phyloP scores from a whole-genome alignment of 495 filamentous ascomycete genomes.

The Annulohypoxylon stygium region DNA sequence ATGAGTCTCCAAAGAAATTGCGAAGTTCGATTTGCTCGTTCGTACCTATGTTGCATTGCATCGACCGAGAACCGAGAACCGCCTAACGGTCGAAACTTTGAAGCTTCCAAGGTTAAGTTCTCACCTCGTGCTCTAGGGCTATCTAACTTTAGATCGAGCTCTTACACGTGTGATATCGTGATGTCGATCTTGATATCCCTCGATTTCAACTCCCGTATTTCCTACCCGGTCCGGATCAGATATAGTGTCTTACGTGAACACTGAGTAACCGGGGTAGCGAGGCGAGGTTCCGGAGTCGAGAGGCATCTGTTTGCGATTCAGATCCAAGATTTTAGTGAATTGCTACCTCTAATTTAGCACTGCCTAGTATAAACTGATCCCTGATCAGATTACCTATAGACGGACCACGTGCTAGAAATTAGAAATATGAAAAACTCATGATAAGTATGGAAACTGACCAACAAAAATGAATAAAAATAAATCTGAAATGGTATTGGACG shows the following conservation, averaged over 20 bases:
- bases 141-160: not conserved
- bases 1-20: not conserved
- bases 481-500: not conserved
- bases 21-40: conserved; percentile 2
- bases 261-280: not conserved
- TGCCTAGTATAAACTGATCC: not conserved
- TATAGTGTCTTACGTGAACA: conserved; percentile 2
- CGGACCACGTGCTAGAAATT: not conserved
- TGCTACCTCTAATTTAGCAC: not conserved
- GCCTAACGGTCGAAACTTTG: not conserved
- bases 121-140: not conserved
- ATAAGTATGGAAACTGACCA: no score
- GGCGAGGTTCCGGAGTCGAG: not conserved
- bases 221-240: not conserved
- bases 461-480: not conserved
- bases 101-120: not conserved
- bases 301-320: conserved; percentile 5
- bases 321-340: not conserved
- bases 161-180: not conserved
- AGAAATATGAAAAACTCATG: no score
- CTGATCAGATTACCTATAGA: not conserved
- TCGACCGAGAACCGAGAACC: not conserved
- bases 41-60: conserved; percentile 22
- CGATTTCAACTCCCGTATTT: conserved; percentile 10
- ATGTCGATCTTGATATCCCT: conserved; percentile 22